Evolutionary conservation across 2,329 filamentous ascomycete species (phyloP).

Genomic region (Ophiostoma montium): DNA sequence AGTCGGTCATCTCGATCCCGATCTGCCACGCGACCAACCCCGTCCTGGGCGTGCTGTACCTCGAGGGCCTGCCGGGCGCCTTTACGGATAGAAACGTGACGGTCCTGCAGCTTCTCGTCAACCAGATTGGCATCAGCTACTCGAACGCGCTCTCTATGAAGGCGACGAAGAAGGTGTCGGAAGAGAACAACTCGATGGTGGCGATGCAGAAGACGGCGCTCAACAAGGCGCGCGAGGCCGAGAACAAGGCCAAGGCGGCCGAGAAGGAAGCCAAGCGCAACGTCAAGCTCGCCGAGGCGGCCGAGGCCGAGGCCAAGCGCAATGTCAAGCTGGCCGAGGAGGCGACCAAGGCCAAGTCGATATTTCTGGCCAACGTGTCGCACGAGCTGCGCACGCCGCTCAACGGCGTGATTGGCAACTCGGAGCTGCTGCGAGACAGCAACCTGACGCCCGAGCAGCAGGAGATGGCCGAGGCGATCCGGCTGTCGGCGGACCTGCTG

Average conservation of each 20-base stretch:
- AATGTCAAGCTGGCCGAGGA: slow-evolving; percentile 65
- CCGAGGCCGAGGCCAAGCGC: slow-evolving; percentile 62
- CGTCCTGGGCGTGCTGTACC: slow-evolving; percentile 59
- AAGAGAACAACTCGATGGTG: slow-evolving; percentile 66
- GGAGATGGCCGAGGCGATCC: slow-evolving; percentile 78
- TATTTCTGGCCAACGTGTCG: slow-evolving; percentile 67
- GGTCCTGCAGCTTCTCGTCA: slow-evolving; percentile 56
- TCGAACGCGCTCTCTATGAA: slow-evolving; percentile 55
- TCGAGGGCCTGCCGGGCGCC: slow-evolving; percentile 59
- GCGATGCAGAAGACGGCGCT: slow-evolving; percentile 61
- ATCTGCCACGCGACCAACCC: slow-evolving; percentile 59
- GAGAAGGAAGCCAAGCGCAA: slow-evolving; percentile 65
- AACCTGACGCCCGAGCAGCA: slow-evolving; percentile 60
- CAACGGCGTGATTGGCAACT: slow-evolving; percentile 81
- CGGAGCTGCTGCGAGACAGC: slow-evolving; percentile 67
- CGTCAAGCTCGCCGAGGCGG: slow-evolving; percentile 72
- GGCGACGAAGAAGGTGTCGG: slow-evolving; percentile 62
- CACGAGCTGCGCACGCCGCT: slow-evolving; percentile 73
- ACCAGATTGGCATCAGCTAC: slow-evolving; percentile 63
- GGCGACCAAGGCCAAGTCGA: slow-evolving; percentile 68
- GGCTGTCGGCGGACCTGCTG: slow-evolving; percentile 71
- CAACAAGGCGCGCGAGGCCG: slow-evolving; percentile 55
- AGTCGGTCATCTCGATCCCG: slow-evolving; percentile 65
- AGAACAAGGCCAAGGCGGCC: slow-evolving; percentile 62
- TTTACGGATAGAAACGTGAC: slow-evolving; percentile 63